Base-by-base conservation (phyloP, 2,329 filamentous ascomycete species). In the Pyricularia grisea region DNA sequence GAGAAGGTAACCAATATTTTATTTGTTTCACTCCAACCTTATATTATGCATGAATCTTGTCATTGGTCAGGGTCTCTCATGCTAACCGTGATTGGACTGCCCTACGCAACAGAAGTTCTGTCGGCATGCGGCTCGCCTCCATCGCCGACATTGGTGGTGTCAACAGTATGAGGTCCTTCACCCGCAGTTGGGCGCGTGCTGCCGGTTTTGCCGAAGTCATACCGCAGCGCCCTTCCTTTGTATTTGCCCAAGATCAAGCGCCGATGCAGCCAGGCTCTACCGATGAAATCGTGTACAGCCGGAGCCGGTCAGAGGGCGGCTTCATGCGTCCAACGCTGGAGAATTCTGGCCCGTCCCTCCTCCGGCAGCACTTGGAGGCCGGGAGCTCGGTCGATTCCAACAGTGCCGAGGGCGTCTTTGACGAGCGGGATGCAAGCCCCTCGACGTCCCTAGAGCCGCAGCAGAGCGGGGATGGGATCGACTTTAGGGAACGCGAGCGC, bases 81-180 rank as follows among this genome's bases (percentile, higher is more conserved):
- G 30, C 68, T 63, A 58, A 70, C 66, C 33, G n/a, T 33, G 70
- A 70, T 72, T 68, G 72, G 65, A n/a, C n/a, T 67, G n/a, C 36
- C 27, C n/a, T 60, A 27, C 12, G 9, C 3, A 23, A 66, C 42
- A 50, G 66, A 42, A 58, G 66, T 71, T 90, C 87, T 7, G 81
- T 87, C 58, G 85, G 84, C 36, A 82, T 85, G 71, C 83, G 84
- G 42, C 78, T 92, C 50, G 80, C 85, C 30, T 82, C 83, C 68
- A 77, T 90, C 68, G 83, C 85, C 73, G 89, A 97, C 71, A 90
- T 92, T 66, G 95, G 94, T 72, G 94, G 94, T 67, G 90, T 94
- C 71, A 98, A 98, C 82, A 96, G 92, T 78, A 91, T 98, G 74
- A 90, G 95, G 75, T 97, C 94, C 75, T 98, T 98, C 77, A 92